Conservation (phyloP, 805 yeast species). For the Saccharomycopsis capsularis region DNA sequence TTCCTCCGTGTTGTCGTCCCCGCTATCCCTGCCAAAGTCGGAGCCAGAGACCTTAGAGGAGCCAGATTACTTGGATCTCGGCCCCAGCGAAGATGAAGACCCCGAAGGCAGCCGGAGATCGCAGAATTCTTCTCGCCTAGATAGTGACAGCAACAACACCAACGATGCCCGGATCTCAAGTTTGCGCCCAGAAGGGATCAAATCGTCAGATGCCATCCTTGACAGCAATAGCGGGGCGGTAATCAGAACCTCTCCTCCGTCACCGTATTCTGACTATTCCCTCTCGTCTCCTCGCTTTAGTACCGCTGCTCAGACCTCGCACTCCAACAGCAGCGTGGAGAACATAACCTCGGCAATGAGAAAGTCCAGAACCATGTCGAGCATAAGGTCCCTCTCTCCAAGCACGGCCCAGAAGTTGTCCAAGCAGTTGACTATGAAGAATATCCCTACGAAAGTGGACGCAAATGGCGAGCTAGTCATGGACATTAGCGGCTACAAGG, state of each 20-base stretch:
- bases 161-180: background rate
- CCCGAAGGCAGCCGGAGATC: background rate
- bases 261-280: too few species aligned
- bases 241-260: background rate
- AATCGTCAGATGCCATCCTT: slow-evolving; percentile 2
- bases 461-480: slow-evolving; percentile 83
- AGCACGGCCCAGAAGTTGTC: slow-evolving; percentile 53
- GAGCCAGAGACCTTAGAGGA: slow-evolving; percentile 23
- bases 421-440: slow-evolving; percentile 54
- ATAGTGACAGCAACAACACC: background rate
- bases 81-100: slow-evolving; percentile 1
- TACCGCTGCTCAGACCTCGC: background rate
- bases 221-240: background rate
- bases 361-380: slow-evolving; percentile 17
- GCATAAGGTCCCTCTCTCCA: slow-evolving; percentile 19
- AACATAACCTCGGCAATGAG: slow-evolving; percentile 9
- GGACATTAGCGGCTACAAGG: slow-evolving; percentile 95
- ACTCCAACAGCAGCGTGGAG: background rate
- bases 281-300: background rate
- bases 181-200: slow-evolving; percentile 9
- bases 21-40: slow-evolving; percentile 19
- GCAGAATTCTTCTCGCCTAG: too few species aligned
- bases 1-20: slow-evolving; percentile 48
- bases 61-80: slow-evolving; percentile 28
- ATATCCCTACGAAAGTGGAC: slow-evolving; percentile 83